Conservation (phyloP, 2,329 filamentous ascomycete genomes). For the Stenocarpella maydis region DNA sequence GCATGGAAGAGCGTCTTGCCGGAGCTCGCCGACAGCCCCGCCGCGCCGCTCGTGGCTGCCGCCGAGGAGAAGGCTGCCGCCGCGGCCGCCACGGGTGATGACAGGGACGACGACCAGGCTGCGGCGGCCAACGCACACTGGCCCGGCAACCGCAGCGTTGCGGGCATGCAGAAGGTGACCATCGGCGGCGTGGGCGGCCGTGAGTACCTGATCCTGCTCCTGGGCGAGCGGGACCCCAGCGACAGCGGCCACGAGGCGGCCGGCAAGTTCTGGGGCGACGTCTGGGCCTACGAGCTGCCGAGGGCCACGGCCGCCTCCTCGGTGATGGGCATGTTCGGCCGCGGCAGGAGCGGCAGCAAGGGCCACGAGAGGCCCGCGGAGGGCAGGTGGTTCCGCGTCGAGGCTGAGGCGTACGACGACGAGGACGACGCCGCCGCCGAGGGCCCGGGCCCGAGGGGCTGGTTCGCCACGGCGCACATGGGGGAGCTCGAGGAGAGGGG, state of each 20-base stretch:
- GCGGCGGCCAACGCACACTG: constrained; percentile 43
- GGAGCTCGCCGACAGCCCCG: constrained; percentile 35
- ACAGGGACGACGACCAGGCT: constrained; percentile 45
- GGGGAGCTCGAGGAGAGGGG: constrained; percentile 67
- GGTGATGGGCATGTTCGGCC: constrained; percentile 53
- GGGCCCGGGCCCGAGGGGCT: constrained; percentile 62
- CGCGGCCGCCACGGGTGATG: too few relatives aligned
- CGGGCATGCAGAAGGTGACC: constrained; percentile 62
- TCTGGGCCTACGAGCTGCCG: constrained; percentile 71
- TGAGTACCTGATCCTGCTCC: constrained; percentile 68
- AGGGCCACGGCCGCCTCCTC: constrained; percentile 62
- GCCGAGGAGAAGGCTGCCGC: constrained; percentile 32
- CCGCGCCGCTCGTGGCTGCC: constrained; percentile 40
- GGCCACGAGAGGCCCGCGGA: constrained; percentile 56
- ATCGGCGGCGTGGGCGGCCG: constrained; percentile 60
- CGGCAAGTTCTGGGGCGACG: constrained; percentile 65
- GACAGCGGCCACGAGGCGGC: constrained; percentile 57
- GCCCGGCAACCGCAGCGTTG: constrained; percentile 63
- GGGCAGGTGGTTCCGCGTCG: constrained; percentile 64
- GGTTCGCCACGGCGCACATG: constrained; percentile 64
- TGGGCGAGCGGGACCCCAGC: constrained; percentile 64
- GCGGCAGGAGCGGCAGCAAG: constrained; percentile 26
- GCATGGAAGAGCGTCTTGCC: constrained; percentile 63
- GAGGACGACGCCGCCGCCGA: constrained; percentile 53
- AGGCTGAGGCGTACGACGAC: constrained; percentile 58